These are phyloP conservation scores for Salix dunnii DNA, from an alignment of 345 rosid genomes.

Conservation along the genomic window DNA sequence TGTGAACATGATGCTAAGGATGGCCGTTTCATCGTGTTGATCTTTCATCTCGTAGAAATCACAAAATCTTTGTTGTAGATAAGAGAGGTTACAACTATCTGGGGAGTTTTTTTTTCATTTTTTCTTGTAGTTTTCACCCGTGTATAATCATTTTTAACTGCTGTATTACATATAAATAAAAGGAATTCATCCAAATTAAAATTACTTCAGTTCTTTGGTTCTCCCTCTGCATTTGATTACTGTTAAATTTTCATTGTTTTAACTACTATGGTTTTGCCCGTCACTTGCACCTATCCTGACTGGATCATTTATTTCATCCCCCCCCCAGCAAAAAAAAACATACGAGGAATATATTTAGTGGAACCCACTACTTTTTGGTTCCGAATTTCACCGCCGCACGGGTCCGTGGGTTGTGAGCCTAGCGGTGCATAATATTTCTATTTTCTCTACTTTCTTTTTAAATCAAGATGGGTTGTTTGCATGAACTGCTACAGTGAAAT, in stretches of 20 bases:
- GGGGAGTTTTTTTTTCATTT: neutral
- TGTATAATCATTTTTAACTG: constrained; percentile 11
- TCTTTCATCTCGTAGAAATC: neutral
- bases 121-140: neutral
- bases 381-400: too few species aligned
- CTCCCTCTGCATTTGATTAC: neutral
- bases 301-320: neutral
- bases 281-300: neutral
- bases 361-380: too few species aligned
- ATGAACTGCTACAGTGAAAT: too few species aligned
- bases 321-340: too few species aligned
- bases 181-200: constrained; percentile 9
- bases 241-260: neutral
- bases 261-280: neutral
- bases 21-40: neutral
- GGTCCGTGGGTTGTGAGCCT: neutral
- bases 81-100: constrained; percentile 11
- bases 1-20: neutral
- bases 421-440: neutral
- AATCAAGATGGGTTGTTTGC: too few species aligned
- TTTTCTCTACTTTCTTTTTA: too few species aligned
- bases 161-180: constrained; percentile 19
- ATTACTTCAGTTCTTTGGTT: neutral
- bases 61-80: constrained; percentile 26
- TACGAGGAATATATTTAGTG: too few species aligned